Base-by-base conservation (phyloP, 2,329 filamentous ascomycete genomes). In the Trichoderma sp. region DNA sequence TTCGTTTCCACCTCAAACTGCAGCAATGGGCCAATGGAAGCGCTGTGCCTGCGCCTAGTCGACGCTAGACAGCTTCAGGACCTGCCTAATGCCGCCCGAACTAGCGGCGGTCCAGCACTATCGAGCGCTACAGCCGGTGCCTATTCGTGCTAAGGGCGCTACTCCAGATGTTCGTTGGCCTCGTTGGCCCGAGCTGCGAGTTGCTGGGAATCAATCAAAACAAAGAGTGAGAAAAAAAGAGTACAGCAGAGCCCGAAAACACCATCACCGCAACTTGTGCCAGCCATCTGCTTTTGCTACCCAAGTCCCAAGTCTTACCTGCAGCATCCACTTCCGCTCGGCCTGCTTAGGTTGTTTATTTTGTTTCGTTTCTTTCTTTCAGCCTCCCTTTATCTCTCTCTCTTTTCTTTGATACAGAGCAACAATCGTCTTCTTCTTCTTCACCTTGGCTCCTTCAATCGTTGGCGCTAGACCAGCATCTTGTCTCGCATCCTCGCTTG, bases 401-500 rank as follows among this genome's bases (percentile, higher is more conserved):
- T 34, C 12, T 51, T n/a, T 14, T 18, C 39, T 32, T 60, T 68
- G 34, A 60, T 34, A 15, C 21, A 47, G 21, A n/a, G n/a, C 4
- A 47, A 47, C n/a, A 36, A 21, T 63, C 36, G 36, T 63, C 18
- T 6, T 43, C 26, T 12, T 53, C 32, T 15, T 28, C 47, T 39
- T 26, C 43, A 51, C 11, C 30, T 28, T 43, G 32, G 7, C 28
- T 24, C 53, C 30, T 58, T 47, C 32, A 7, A 60, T 60, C 57
- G 57, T 62, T 62, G 58, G 39, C 66, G 57, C 66, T 70, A 70
- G 66, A 43, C 66, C 66, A 32, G 66, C 66, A 39, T 70, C 66
- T 70, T 62, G 66, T 70, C 66, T 70, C 66, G 66, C 66, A 70
- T 62, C 66, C 66, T 70, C 66, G 66, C 66, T 47, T 62, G 39